Evolutionary conservation across 1,284 basidiomycete genomes (phyloP).

Genomic region (Agaricales sp.): DNA sequence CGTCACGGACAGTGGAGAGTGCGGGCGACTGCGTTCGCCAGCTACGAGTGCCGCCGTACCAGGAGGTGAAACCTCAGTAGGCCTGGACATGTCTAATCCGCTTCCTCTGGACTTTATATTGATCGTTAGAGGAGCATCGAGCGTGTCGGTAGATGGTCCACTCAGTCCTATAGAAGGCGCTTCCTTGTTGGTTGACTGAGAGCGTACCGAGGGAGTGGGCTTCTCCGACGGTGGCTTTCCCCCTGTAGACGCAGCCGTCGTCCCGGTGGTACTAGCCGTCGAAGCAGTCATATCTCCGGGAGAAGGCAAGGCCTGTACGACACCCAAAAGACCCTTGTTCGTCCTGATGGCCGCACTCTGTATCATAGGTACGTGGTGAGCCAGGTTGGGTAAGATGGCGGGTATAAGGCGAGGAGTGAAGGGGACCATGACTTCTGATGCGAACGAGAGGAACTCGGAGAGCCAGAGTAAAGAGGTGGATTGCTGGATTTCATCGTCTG

Average conservation of each 20-base stretch:
- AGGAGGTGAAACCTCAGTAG: not conserved
- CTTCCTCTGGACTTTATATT: not conserved
- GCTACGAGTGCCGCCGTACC: too few relatives aligned
- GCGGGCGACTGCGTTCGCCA: not conserved
- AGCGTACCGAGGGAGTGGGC: not conserved
- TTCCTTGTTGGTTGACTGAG: not conserved
- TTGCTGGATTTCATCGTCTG: constrained; percentile 86
- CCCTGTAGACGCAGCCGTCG: not conserved
- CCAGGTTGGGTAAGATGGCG: constrained; percentile 89
- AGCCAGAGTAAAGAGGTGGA: constrained; percentile 88
- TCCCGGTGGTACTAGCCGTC: constrained; percentile 10
- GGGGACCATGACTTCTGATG: constrained; percentile 86
- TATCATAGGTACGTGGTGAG: constrained; percentile 86
- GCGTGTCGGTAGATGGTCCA: not conserved
- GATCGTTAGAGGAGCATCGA: not conserved
- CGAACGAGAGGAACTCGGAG: constrained; percentile 82
- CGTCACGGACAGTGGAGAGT: not conserved
- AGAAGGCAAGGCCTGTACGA: constrained; percentile 79
- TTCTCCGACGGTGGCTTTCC: not conserved
- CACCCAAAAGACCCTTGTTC: constrained; percentile 77
- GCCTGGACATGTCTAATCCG: not conserved
- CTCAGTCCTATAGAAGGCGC: not conserved
- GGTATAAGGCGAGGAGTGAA: constrained; percentile 91
- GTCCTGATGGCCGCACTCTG: constrained; percentile 80
- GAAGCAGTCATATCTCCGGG: constrained; percentile 44